Conservation (phyloP, 2,329 filamentous ascomycete genomes). For the Arthrocladium fulminans region DNA sequence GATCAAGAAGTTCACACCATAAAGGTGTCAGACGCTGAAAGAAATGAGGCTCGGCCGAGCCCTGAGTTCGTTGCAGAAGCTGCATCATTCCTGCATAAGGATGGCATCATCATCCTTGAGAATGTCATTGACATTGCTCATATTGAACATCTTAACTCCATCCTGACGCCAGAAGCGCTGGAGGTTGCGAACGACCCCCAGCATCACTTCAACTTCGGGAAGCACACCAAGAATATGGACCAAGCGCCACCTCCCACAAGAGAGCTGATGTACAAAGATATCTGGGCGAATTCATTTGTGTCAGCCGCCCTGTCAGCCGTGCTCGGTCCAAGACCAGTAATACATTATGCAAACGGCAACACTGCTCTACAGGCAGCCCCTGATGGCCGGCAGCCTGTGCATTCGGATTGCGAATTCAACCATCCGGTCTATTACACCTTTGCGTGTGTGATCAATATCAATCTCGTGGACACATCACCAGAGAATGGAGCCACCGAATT, state of each 20-base stretch:
- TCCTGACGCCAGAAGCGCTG: constrained; percentile 26
- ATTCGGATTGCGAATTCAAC: constrained; percentile 38
- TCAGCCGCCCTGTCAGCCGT: constrained; percentile 27
- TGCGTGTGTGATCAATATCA: constrained; percentile 40
- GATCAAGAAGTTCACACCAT: constrained; percentile 20
- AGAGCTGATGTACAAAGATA: constrained; percentile 30
- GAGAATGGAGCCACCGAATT: constrained; percentile 44
- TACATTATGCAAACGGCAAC: constrained; percentile 34
- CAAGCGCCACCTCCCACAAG: constrained; percentile 31
- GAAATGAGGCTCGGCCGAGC: constrained; percentile 12
- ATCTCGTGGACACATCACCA: constrained; percentile 37
- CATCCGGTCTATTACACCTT: constrained; percentile 42
- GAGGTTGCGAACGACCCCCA: constrained; percentile 25
- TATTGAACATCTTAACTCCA: constrained; percentile 28
- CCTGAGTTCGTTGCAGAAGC: constrained; percentile 21
- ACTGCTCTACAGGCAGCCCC: constrained; percentile 31
- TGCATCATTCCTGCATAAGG: constrained; percentile 26
- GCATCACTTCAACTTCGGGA: constrained; percentile 27
- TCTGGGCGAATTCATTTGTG: constrained; percentile 34
- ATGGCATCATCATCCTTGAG: constrained; percentile 32
- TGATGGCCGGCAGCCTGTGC: constrained; percentile 32
- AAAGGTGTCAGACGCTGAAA: constrained; percentile 16
- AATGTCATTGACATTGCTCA: constrained; percentile 29
- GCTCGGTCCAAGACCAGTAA: constrained; percentile 30
- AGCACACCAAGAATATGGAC: constrained; percentile 33